Conservation (phyloP, 192 early-diverging fungal species). For the Entomortierella parvispora region DNA sequence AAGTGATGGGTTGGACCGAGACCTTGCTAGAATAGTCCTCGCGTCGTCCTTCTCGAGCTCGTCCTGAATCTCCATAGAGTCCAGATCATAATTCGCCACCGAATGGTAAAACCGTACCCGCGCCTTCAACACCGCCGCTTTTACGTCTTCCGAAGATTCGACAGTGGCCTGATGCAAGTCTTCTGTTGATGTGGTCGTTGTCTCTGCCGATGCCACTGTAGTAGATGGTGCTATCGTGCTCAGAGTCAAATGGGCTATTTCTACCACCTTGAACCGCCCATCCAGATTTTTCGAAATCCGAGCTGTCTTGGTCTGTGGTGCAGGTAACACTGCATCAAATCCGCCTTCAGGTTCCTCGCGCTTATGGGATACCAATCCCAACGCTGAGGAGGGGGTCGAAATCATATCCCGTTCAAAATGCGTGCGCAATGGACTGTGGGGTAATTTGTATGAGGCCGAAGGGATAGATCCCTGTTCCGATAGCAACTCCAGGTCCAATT, state of each 20-base stretch:
- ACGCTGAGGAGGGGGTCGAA: background rate
- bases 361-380: conserved; percentile 11
- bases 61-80: conserved; percentile 19
- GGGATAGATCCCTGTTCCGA: conserved; percentile 34
- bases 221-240: background rate
- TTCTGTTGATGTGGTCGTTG: background rate
- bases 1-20: conserved; percentile 8
- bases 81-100: conserved; percentile 7
- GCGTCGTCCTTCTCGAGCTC: conserved; percentile 10
- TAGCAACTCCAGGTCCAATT: conserved; percentile 32
- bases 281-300: conserved; percentile 1
- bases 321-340: conserved; percentile 3
- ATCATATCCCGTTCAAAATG: background rate
- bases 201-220: background rate
- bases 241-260: background rate
- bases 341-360: conserved; percentile 38
- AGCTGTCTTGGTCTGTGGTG: background rate
- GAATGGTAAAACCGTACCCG: conserved; percentile 18
- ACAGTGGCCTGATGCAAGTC: background rate
- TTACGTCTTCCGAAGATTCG: conserved; percentile 15
- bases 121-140: conserved; percentile 5
- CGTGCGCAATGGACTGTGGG: background rate
- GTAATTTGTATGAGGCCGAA: background rate
- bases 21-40: conserved; percentile 13
- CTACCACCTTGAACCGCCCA: conserved; percentile 11